A percentile compares a stretch with the other conserved stretches of the same genome.
Evolutionary conservation across 1,284 basidiomycete species (phyloP).

Genomic region (Trichosporon sp.): DNA sequence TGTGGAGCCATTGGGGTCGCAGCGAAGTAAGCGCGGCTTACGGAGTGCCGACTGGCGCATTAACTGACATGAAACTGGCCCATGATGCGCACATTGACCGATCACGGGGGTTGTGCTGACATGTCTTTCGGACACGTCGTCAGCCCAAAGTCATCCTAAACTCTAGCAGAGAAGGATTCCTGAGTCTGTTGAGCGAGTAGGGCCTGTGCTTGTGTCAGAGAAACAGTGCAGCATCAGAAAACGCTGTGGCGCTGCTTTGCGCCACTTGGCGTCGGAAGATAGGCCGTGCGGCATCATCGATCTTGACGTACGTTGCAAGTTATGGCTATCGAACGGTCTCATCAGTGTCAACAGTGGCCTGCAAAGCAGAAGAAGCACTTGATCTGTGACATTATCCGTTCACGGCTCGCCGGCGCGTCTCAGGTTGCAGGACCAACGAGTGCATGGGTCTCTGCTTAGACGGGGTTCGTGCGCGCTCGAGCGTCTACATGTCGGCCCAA

Average conservation of each 20-base stretch:
- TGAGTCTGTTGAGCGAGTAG: neutral
- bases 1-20: too few relatives aligned
- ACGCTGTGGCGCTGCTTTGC: neutral
- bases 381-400: neutral
- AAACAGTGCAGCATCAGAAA: too few relatives aligned
- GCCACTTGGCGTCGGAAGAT: neutral
- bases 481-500: neutral
- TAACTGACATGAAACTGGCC: too few relatives aligned
- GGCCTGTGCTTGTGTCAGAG: neutral
- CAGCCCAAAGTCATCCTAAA: neutral
- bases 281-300: neutral
- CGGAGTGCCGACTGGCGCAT: too few relatives aligned
- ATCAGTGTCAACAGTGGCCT: neutral
- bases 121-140: neutral
- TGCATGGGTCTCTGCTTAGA: neutral
- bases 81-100: neutral
- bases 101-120: neutral
- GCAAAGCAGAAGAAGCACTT: too few relatives aligned
- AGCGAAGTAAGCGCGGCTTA: too few relatives aligned
- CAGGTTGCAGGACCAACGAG: neutral
- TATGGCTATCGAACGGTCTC: neutral
- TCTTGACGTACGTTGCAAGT: neutral
- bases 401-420: neutral
- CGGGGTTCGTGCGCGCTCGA: slow-evolving; percentile 14
- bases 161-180: neutral